Percentiles rank a stretch among this genome's conserved stretches.
These are phyloP conservation scores for Martensiomyces pterosporus DNA, from an alignment of 192 early-diverging fungal genomes.

Conservation along the genomic window DNA sequence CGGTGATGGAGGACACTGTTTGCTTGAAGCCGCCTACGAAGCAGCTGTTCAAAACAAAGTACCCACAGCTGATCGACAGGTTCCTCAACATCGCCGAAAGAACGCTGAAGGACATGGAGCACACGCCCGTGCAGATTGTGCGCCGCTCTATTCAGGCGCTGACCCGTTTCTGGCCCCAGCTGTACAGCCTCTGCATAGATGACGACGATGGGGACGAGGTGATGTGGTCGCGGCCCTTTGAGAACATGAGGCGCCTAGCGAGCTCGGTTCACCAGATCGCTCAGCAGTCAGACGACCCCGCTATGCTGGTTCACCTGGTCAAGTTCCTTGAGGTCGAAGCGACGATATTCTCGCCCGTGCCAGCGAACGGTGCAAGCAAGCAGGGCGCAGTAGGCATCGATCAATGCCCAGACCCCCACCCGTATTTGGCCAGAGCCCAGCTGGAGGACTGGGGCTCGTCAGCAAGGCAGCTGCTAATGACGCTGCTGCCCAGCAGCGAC, in stretches of 20 bases:
- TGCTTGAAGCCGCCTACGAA: constrained; percentile 18
- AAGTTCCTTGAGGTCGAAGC: constrained; percentile 46
- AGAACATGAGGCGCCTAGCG: constrained; percentile 20
- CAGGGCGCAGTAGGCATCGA: constrained; percentile 7
- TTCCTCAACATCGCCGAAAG: constrained; percentile 22
- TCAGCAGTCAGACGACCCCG: constrained; percentile 31
- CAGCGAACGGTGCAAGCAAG: neutral
- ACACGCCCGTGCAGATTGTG: constrained; percentile 35
- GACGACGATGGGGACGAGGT: neutral
- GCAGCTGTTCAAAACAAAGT: constrained; percentile 18
- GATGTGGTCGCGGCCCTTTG: constrained; percentile 18
- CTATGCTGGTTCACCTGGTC: constrained; percentile 34
- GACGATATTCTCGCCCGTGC: constrained; percentile 17
- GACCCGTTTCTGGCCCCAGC: constrained; percentile 39
- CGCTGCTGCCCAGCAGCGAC: constrained; percentile 44
- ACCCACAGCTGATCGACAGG: constrained; percentile 19
- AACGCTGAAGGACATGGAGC: constrained; percentile 22
- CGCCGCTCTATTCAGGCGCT: constrained; percentile 36
- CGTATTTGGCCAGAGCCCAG: constrained; percentile 18
- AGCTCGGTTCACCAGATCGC: constrained; percentile 13
- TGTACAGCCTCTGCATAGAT: constrained; percentile 13
- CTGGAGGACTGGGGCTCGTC: constrained; percentile 25
- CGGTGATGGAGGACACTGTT: constrained; percentile 39
- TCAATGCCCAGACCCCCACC: constrained; percentile 18
- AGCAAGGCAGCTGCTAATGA: constrained; percentile 36